Conservation (phyloP, 176 grass and related monocot genomes). For the Phoenix roebelenii region DNA sequence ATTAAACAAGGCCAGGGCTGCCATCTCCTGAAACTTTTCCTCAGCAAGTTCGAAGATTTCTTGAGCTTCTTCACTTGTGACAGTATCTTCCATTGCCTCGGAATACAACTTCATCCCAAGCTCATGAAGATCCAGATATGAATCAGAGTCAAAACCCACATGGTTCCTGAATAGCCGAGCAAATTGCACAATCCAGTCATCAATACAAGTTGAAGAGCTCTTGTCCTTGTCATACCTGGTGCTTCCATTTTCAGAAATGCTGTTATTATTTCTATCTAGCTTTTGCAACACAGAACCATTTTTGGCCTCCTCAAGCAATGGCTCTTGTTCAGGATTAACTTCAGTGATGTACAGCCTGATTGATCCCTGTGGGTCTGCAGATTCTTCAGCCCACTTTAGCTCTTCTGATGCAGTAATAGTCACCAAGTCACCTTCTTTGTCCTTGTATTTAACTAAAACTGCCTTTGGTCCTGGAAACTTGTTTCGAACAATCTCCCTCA, state of each 20-base stretch:
- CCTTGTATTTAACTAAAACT: constrained; percentile 78
- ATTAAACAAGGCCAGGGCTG: no score
- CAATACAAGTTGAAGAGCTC: constrained; percentile 9
- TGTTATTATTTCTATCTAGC: constrained; percentile 26
- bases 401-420: constrained; percentile 80
- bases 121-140: no score
- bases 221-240: constrained; percentile 21
- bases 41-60: no score
- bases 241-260: constrained; percentile 29
- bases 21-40: no score
- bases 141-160: no score
- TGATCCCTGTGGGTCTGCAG: constrained; percentile 43
- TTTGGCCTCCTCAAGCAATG: constrained; percentile 31
- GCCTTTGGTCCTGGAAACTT: constrained; percentile 79
- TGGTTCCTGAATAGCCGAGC: no score
- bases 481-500: constrained; percentile 48
- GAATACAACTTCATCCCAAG: no score
- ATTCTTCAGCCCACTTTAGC: constrained; percentile 64
- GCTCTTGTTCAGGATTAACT: constrained; percentile 58
- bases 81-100: no score
- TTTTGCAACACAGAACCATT: constrained; percentile 17
- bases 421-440: constrained; percentile 87
- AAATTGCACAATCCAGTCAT: no score
- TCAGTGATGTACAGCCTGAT: constrained; percentile 60
- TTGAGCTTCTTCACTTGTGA: no score